Evolutionary conservation across 2,329 filamentous ascomycete genomes (phyloP), one percentile per base, ranked within the genome.

Genomic region (Coniochaeta sp.): DNA sequence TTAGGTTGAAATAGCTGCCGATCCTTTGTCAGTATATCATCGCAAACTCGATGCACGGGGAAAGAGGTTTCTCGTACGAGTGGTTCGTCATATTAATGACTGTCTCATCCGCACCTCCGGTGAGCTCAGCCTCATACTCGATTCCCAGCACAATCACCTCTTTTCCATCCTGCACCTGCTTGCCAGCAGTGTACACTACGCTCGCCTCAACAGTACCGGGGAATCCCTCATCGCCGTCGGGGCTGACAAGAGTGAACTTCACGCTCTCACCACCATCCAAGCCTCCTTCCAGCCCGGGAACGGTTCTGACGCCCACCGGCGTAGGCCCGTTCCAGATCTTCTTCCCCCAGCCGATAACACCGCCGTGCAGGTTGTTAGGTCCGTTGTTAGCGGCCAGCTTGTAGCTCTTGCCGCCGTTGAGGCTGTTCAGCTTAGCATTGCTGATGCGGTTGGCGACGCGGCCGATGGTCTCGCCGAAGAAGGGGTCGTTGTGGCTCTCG

Each of bases 61-160:
- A 58, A 14, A 14, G 55, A 36, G 31, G 47, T 26, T 28, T 14
- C 58, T 72, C 79, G 66, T 74, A 91, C 89, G 91, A 96, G 79
- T 99, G 93, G 77, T 98, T 99, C 57, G 95, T 98, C 76, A 98
- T 83, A 76, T 93, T 96, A 72, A 98, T 84, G 47, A 87, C 87
- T 0, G 93, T 98, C 81, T 97, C 93, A n/a, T 93, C 87, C 14
- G 87, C 88, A 57, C 89, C 88, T 3, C 83, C 88, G 3, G 91
- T 81, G 55, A 98, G 80, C 73, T 91, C 86, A 22, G 89, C 92
- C 79, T 96, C 90, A 72, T 96, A 98, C 73, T 98, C 95, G 57
- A 96, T 90, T 60, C 87, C 87, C 61, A 98, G 76, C 22, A 95
- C 84, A 1, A 84, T 86, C 64, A 88, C 87, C 63, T 88, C 81